Conservation (phyloP, 2,329 filamentous ascomycete species). For the Hypoxylon rubiginosum region DNA sequence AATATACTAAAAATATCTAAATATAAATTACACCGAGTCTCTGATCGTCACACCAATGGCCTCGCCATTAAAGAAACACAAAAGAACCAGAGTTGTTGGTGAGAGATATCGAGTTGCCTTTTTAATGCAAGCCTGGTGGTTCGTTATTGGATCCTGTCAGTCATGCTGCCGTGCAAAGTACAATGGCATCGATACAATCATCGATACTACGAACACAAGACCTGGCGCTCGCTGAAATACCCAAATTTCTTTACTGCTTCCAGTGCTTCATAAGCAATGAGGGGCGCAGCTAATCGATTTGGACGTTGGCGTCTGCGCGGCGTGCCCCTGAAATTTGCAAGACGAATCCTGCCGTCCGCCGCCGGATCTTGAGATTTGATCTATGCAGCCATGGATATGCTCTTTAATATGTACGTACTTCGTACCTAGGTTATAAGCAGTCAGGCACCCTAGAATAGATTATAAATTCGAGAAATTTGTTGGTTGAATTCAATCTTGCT, state of each 20-base stretch:
- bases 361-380: slow-evolving; percentile 34
- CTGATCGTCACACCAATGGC: neutral
- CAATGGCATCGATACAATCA: neutral
- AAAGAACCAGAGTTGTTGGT: neutral
- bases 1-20: neutral
- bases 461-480: slow-evolving; percentile 24
- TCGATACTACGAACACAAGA: slow-evolving; percentile 1
- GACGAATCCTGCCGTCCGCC: slow-evolving; percentile 34
- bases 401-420: no score
- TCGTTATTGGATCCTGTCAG: neutral
- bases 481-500: slow-evolving; percentile 28
- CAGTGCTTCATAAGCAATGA: slow-evolving; percentile 6
- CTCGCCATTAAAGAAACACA: neutral
- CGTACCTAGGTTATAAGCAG: neutral
- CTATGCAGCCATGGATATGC: slow-evolving; percentile 6
- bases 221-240: slow-evolving; percentile 14
- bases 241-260: slow-evolving; percentile 11
- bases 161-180: neutral
- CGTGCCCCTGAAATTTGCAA: slow-evolving; percentile 38
- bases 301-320: slow-evolving; percentile 12
- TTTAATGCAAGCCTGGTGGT: neutral
- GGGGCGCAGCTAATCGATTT: slow-evolving; percentile 35
- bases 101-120: neutral
- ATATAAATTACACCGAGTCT: neutral
- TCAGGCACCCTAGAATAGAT: slow-evolving; percentile 35